phyloP scores from a whole-genome alignment of 495 filamentous ascomycete species.

The Daldinia childiae region DNA sequence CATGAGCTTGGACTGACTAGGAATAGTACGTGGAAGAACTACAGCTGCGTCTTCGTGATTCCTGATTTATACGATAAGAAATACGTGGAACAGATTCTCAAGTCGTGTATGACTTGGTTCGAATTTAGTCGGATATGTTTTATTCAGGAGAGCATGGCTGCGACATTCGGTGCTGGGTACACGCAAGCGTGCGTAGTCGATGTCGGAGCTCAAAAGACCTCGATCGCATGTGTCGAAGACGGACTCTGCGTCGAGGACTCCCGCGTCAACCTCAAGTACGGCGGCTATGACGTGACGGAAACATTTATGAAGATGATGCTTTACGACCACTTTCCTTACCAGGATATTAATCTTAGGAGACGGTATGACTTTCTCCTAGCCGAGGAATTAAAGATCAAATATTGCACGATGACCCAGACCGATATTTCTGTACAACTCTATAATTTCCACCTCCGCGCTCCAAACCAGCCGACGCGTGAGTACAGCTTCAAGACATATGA shows the following conservation, averaged over 20 bases:
- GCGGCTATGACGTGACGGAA: slow-evolving; percentile 91
- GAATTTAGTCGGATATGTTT: slow-evolving; percentile 88
- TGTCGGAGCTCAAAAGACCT: slow-evolving; percentile 97
- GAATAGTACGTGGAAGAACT: slow-evolving; percentile 84
- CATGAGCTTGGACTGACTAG: slow-evolving; percentile 79
- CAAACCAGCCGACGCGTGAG: slow-evolving; percentile 87
- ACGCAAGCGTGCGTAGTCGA: slow-evolving; percentile 94
- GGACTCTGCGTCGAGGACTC: slow-evolving; percentile 95
- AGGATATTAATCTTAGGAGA: slow-evolving; percentile 88
- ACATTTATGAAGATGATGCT: slow-evolving; percentile 98
- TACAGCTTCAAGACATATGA: slow-evolving; percentile 96
- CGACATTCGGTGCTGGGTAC: slow-evolving; percentile 95
- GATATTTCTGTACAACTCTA: slow-evolving; percentile 81
- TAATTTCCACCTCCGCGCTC: slow-evolving; percentile 88
- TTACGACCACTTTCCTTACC: slow-evolving; percentile 90
- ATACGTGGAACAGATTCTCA: slow-evolving; percentile 84
- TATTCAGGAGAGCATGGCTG: slow-evolving; percentile 93
- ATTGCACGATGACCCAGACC: slow-evolving; percentile 84
- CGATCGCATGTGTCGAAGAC: slow-evolving; percentile 96
- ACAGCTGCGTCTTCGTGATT: slow-evolving; percentile 93
- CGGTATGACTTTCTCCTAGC: slow-evolving; percentile 93
- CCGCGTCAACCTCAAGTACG: slow-evolving; percentile 89
- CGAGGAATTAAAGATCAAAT: slow-evolving; percentile 92
- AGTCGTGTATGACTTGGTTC: slow-evolving; percentile 87
- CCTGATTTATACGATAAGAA: slow-evolving; percentile 95